phyloP scores from a whole-genome alignment of 2,329 filamentous ascomycete genomes.

The Podosphaera xanthii region DNA sequence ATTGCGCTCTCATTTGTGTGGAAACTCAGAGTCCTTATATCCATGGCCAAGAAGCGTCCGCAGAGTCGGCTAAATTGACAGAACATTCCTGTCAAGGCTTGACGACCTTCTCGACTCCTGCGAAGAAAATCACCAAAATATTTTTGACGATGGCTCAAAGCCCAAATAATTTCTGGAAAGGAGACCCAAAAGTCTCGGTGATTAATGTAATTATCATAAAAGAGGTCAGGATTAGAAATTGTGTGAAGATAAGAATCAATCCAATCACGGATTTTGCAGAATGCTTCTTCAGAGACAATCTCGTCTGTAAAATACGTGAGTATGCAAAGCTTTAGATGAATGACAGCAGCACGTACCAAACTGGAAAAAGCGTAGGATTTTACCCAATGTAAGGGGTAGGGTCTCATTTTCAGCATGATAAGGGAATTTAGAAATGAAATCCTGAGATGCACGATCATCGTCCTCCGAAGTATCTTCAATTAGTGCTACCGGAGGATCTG shows the following conservation, averaged over 20 bases:
- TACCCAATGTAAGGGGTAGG: constrained; percentile 7
- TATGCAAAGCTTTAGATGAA: not conserved
- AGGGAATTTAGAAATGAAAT: constrained; percentile 26
- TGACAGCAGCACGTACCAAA: constrained; percentile 16
- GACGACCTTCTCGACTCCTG: constrained; percentile 7
- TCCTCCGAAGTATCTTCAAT: constrained; percentile 14
- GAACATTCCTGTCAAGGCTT: constrained; percentile 13
- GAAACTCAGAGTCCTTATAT: constrained; percentile 19
- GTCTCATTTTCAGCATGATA: constrained; percentile 13
- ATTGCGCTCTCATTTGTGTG: constrained; percentile 13
- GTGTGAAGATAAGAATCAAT: constrained; percentile 26
- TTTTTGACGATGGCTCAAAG: constrained; percentile 21
- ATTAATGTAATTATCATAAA: constrained; percentile 22
- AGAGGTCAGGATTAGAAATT: constrained; percentile 14
- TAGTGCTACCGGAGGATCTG: constrained; percentile 12
- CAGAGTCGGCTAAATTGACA: constrained; percentile 23
- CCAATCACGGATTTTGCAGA: constrained; percentile 26
- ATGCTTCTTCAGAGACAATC: constrained; percentile 21
- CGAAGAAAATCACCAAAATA: constrained; percentile 15
- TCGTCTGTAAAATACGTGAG: constrained; percentile 17
- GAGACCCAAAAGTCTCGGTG: constrained; percentile 28
- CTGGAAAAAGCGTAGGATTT: constrained; percentile 16
- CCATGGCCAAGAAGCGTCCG: constrained; percentile 28
- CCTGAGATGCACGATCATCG: constrained; percentile 11
- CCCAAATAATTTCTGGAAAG: constrained; percentile 27